These are phyloP conservation scores for Xylaria sp. DNA, from an alignment of 495 filamentous ascomycete species.

Conservation along the genomic window DNA sequence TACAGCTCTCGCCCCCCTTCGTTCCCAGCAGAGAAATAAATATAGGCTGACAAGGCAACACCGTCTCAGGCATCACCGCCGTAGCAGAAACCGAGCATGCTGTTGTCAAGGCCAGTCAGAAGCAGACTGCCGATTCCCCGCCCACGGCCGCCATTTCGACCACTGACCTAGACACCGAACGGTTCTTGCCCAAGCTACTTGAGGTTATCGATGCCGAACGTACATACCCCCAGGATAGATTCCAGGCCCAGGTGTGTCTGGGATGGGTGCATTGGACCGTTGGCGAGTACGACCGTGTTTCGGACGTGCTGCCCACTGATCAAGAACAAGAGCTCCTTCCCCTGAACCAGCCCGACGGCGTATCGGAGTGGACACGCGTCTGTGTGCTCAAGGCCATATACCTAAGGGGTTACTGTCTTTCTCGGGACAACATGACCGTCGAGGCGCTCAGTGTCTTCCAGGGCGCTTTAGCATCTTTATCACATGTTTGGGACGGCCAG, in stretches of 20 bases:
- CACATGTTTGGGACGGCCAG: constrained; percentile 49
- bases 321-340: constrained; percentile 60
- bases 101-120: constrained; percentile 61
- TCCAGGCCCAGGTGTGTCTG: constrained; percentile 80
- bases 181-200: constrained; percentile 67
- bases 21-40: background rate
- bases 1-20: background rate
- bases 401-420: constrained; percentile 75
- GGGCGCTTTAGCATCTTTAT: constrained; percentile 66
- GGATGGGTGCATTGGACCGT: constrained; percentile 84
- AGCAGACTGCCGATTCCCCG: constrained; percentile 46
- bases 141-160: constrained; percentile 46
- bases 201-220: constrained; percentile 70
- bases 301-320: constrained; percentile 66
- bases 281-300: constrained; percentile 68
- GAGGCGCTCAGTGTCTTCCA: constrained; percentile 70
- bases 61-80: constrained; percentile 69
- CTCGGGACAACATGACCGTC: constrained; percentile 55
- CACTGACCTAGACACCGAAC: constrained; percentile 49
- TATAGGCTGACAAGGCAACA: constrained; percentile 21
- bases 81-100: constrained; percentile 76
- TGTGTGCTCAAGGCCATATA: constrained; percentile 81
- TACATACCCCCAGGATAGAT: constrained; percentile 68
- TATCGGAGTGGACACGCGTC: constrained; percentile 76
- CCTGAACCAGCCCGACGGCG: constrained; percentile 54